phyloP scores from a whole-genome alignment of 1,284 basidiomycete genomes.

The Peniophora sp. region DNA sequence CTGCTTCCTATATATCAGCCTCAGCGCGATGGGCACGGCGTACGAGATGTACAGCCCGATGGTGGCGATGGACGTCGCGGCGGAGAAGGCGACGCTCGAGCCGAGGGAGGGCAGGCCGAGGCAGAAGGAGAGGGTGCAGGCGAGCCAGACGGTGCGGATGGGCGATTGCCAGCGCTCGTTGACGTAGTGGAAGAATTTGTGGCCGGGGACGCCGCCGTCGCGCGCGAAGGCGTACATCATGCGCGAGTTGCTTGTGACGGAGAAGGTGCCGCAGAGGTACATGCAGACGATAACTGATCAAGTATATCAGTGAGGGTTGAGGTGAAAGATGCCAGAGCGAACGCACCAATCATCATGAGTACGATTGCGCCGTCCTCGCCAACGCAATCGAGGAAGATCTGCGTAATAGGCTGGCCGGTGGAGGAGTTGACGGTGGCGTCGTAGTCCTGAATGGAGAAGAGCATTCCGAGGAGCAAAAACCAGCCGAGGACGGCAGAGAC shows the following conservation, averaged over 20 bases:
- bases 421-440: conserved; percentile 40
- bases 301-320: too few species aligned
- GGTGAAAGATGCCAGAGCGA: too few species aligned
- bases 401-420: conserved; percentile 65
- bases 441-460: conserved; percentile 72
- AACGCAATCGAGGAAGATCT: conserved; percentile 70
- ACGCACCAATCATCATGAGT: conserved; percentile 64
- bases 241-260: conserved; percentile 66
- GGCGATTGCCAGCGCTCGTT: conserved; percentile 51
- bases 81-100: conserved; percentile 62
- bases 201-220: conserved; percentile 63
- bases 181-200: conserved; percentile 60
- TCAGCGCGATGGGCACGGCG: conserved; percentile 60
- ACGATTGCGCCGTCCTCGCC: conserved; percentile 65
- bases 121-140: conserved; percentile 68
- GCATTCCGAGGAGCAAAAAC: conserved; percentile 62
- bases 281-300: conserved; percentile 47
- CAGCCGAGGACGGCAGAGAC: conserved; percentile 66
- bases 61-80: conserved; percentile 70
- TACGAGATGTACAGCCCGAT: conserved; percentile 74
- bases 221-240: conserved; percentile 77
- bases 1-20: conserved; percentile 47
- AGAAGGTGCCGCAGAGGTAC: conserved; percentile 49
- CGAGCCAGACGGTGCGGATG: conserved; percentile 70
- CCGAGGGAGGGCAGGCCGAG: conserved; percentile 67